Conservation (phyloP, 1,284 basidiomycete genomes). For the Porodaedalea pini region DNA sequence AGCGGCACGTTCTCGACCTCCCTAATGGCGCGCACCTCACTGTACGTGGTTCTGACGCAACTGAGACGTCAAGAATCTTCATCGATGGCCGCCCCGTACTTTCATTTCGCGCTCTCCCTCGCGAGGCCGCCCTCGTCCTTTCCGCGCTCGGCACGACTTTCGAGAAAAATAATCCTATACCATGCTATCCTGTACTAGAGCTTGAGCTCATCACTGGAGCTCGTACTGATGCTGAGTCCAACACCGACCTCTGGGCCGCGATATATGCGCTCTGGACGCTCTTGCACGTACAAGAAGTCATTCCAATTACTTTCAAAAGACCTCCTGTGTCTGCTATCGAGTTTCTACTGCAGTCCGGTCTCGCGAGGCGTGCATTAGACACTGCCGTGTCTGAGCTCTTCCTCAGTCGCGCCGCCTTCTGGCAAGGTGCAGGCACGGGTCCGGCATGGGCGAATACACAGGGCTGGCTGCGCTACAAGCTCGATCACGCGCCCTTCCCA, state of each 20-base stretch:
- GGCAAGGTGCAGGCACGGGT: conserved; percentile 49
- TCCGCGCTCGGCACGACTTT: conserved; percentile 32
- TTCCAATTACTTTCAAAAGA: conserved; percentile 30
- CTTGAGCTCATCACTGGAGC: conserved; percentile 14
- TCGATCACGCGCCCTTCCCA: conserved; percentile 36
- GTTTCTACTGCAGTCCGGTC: conserved; percentile 30
- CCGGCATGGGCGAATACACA: conserved; percentile 30
- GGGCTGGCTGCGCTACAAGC: conserved; percentile 39
- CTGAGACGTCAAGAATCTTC: conserved; percentile 1
- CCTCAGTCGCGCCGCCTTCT: conserved; percentile 45
- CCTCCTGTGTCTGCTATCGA: conserved; percentile 11
- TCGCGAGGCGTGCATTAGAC: conserved; percentile 24
- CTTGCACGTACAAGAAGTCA: conserved; percentile 30
- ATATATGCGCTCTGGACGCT: conserved; percentile 32
- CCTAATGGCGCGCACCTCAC: conserved; percentile 11
- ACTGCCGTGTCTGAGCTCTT: conserved; percentile 28
- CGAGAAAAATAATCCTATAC: conserved; percentile 31
- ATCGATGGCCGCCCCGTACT: conserved; percentile 3
- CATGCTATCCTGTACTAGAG: conserved; percentile 31
- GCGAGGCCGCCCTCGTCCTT: conserved; percentile 24
- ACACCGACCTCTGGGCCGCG: conserved; percentile 31
- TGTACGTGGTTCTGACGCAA: neutral
- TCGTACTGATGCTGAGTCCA: conserved; percentile 2
- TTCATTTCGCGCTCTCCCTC: neutral
- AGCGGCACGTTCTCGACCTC: conserved; percentile 11